Evolutionary conservation across 2,329 filamentous ascomycete species (phyloP).

Genomic region (Aureobasidium melanogenum): DNA sequence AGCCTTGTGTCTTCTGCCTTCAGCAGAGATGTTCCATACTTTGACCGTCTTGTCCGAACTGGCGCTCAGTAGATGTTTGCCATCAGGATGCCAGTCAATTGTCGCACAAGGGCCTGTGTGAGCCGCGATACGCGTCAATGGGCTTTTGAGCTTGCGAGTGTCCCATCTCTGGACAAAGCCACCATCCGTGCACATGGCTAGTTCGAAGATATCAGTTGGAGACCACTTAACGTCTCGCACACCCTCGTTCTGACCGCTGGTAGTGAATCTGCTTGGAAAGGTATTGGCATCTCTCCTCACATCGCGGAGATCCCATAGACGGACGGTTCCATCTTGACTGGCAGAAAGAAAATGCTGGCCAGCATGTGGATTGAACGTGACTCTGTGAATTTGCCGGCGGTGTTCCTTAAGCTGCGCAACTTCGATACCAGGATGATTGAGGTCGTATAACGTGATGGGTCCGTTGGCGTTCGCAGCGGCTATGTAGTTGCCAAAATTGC

Average conservation of each 20-base stretch:
- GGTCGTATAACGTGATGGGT: slow-evolving; percentile 56
- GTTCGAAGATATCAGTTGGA: slow-evolving; percentile 52
- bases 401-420: slow-evolving; percentile 56
- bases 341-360: slow-evolving; percentile 54
- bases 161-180: slow-evolving; percentile 58
- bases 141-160: slow-evolving; percentile 46
- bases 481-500: slow-evolving; percentile 50
- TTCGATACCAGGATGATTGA: slow-evolving; percentile 52
- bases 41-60: slow-evolving; percentile 53
- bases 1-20: slow-evolving; percentile 50
- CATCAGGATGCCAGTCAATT: slow-evolving; percentile 60
- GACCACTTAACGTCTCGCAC: slow-evolving; percentile 59
- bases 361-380: slow-evolving; percentile 56
- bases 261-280: slow-evolving; percentile 47
- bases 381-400: slow-evolving; percentile 54
- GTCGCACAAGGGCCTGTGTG: slow-evolving; percentile 46
- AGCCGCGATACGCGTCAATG: slow-evolving; percentile 52
- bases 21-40: slow-evolving; percentile 54
- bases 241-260: slow-evolving; percentile 49
- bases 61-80: slow-evolving; percentile 55
- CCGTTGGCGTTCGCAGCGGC: slow-evolving; percentile 57
- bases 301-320: slow-evolving; percentile 55
- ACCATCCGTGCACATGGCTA: slow-evolving; percentile 56
- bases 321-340: slow-evolving; percentile 55
- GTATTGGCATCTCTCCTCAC: slow-evolving; percentile 42